These are phyloP conservation scores for Phytopythium boreale DNA, from an alignment of 352 stramenopile species.

Conservation along the genomic window DNA sequence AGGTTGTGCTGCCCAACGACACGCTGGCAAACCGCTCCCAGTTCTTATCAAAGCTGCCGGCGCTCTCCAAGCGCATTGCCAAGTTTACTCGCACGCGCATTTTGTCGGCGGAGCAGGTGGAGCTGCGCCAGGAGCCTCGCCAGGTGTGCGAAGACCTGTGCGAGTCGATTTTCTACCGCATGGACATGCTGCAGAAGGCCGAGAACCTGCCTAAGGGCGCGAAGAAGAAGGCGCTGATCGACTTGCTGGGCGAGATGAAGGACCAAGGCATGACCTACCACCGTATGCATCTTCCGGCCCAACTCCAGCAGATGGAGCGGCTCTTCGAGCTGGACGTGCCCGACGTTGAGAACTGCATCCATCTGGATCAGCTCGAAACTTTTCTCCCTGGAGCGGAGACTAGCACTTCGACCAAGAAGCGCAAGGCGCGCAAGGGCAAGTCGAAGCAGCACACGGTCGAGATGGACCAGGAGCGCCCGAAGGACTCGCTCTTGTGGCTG, in stretches of 20 bases:
- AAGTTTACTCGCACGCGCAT: slow-evolving; percentile 79
- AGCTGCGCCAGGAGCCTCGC: slow-evolving; percentile 62
- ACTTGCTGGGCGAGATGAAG: slow-evolving; percentile 91
- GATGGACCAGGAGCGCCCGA: slow-evolving; percentile 17
- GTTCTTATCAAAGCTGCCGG: slow-evolving; percentile 53
- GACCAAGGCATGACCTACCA: slow-evolving; percentile 81
- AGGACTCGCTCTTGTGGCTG: slow-evolving; percentile 72
- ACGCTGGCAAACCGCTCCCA: slow-evolving; percentile 16
- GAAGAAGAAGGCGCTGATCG: slow-evolving; percentile 97
- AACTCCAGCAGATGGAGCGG: slow-evolving; percentile 80
- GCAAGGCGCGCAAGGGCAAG: slow-evolving; percentile 18
- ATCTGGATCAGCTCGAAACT: slow-evolving; percentile 56
- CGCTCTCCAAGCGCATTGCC: slow-evolving; percentile 61
- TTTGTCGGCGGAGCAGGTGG: slow-evolving; percentile 52
- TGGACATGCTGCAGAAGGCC: slow-evolving; percentile 76
- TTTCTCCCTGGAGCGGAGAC: slow-evolving; percentile 1
- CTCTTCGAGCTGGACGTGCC: slow-evolving; percentile 83
- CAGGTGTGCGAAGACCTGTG: slow-evolving; percentile 88
- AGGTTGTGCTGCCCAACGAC: slow-evolving; percentile 6
- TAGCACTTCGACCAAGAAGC: slow-evolving; percentile 6
- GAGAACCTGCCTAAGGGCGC: slow-evolving; percentile 91
- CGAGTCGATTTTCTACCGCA: slow-evolving; percentile 95
- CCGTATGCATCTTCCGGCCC: slow-evolving; percentile 60
- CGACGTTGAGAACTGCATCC: slow-evolving; percentile 79
- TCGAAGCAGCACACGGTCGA: slow-evolving; percentile 25